These are phyloP conservation scores for Termitomyces sp. DNA, from an alignment of 768 basidiomycete species.

Conservation along the genomic window DNA sequence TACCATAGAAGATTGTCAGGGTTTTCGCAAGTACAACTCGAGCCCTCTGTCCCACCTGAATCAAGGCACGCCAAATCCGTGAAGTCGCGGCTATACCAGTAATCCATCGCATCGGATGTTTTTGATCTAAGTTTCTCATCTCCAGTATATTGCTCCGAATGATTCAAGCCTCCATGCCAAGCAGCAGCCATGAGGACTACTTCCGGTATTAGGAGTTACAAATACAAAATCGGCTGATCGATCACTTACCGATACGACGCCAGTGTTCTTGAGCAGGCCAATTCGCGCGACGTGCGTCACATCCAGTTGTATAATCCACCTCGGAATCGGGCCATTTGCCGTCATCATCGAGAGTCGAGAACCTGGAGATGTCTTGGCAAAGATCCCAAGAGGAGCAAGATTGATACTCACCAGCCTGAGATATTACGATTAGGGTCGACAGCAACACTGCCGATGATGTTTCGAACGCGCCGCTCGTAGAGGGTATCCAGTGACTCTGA, in stretches of 20 bases:
- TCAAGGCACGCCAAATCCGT: slow-evolving; percentile 42
- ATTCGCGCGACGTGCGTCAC: slow-evolving; percentile 47
- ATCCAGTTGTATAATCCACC: slow-evolving; percentile 52
- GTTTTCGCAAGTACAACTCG: slow-evolving; percentile 46
- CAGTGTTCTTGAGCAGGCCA: slow-evolving; percentile 59
- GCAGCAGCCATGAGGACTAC: slow-evolving; percentile 47
- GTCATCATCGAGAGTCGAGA: slow-evolving; percentile 19
- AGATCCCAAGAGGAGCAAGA: not conserved
- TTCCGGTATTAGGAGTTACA: not conserved
- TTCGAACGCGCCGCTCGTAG: slow-evolving; percentile 15
- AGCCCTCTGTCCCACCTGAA: slow-evolving; percentile 34
- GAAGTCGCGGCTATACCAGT: slow-evolving; percentile 53
- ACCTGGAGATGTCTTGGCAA: slow-evolving; percentile 11
- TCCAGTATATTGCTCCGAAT: slow-evolving; percentile 33
- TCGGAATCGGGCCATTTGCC: slow-evolving; percentile 41
- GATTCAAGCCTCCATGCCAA: slow-evolving; percentile 45
- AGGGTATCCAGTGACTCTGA: slow-evolving; percentile 11
- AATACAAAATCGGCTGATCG: not conserved
- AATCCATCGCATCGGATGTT: slow-evolving; percentile 40
- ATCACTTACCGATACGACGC: slow-evolving; percentile 36
- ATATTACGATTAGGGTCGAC: slow-evolving; percentile 11
- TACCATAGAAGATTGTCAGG: slow-evolving; percentile 30
- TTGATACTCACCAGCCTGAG: slow-evolving; percentile 12
- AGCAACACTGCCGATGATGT: slow-evolving; percentile 14
- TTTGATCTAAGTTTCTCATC: slow-evolving; percentile 29